Evolutionary conservation across 345 rosid genomes (phyloP), one percentile per base, ranked within the genome.

Genomic region (Iberis pinnata): DNA sequence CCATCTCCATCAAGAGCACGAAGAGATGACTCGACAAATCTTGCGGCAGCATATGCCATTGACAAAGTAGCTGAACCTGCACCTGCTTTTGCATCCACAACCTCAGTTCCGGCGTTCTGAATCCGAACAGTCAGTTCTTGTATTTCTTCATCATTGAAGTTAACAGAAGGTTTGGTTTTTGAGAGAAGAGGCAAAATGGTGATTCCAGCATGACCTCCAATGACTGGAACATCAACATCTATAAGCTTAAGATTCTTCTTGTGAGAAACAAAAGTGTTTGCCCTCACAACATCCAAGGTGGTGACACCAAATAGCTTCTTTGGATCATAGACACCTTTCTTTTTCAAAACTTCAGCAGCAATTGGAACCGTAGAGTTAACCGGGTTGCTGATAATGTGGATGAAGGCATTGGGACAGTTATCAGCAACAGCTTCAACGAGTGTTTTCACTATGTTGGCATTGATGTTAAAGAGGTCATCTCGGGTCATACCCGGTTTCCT

Each of bases 401-500:
- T 79, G 70, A 90, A 84, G 7, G 98, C 96, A 36, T 79, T 77
- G 4, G 95, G 98, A 69, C 88, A 79, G 69, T 82, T 80, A 55
- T 87, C 96, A 42, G 96, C 98, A 9, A 82, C 92, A 33, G 89
- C 96, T 32, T 82, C 96, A 7, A 90, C 79, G 61, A 87, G 75
- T 25, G 58, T 65, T 71, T 78, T 87, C n/a, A 87, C 95, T 0
- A 90, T 90, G 58, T 57, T 70, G 24, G 92, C 98, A 47, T 90
- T 90, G 79, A 90, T 87, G 71, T 82, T 84, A 73, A 90, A 90
- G 45, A 90, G 90, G 62, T 90, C 96, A 45, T 84, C 96, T 13
- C 98, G 95, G 41, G 89, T 90, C 98, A 87, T 90, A 13, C 98
- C 98, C 0, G 95, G 98, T 76, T 84, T 90, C 24, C 95, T 75